phyloP scores from a whole-genome alignment of 2,329 filamentous ascomycete species.

The Atkinsonella texensis region DNA sequence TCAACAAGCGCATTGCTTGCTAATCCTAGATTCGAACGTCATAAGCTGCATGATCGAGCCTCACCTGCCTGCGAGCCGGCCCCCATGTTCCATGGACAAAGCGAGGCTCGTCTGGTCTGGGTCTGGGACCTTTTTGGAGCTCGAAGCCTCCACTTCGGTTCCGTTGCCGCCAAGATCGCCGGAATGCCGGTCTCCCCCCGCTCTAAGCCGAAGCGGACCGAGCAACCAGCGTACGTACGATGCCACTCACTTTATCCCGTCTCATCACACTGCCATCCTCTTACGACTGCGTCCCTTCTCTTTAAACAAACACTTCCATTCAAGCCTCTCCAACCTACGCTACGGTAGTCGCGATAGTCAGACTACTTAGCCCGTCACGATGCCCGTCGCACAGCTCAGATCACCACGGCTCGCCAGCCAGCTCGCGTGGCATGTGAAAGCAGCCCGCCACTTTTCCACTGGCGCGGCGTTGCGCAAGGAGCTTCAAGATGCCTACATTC shows the following conservation, averaged over 20 bases:
- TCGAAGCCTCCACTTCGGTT: constrained; percentile 4
- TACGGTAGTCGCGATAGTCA: not conserved
- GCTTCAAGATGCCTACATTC: constrained; percentile 84
- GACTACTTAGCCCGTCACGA: constrained; percentile 8
- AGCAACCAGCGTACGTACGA: constrained; percentile 8
- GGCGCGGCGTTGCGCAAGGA: constrained; percentile 42
- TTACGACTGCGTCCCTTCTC: not conserved
- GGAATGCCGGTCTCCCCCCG: constrained; percentile 13
- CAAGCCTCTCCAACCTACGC: not conserved
- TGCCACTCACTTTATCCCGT: constrained; percentile 4
- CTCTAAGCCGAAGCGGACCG: constrained; percentile 28
- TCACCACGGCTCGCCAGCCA: constrained; percentile 22
- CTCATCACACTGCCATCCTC: not conserved
- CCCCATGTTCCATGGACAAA: not conserved
- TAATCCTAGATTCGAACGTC: not conserved
- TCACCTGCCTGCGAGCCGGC: not conserved
- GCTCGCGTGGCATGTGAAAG: constrained; percentile 27
- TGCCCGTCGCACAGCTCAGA: constrained; percentile 22
- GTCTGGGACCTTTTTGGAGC: not conserved
- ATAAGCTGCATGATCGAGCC: not conserved
- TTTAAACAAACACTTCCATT: not conserved
- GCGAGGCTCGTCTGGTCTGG: not conserved
- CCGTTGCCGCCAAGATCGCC: constrained; percentile 1
- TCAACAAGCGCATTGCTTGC: not conserved
- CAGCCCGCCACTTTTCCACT: constrained; percentile 35